Evolutionary conservation across 192 early-diverging fungal genomes (phyloP).

Genomic region (Geranomyces variabilis): DNA sequence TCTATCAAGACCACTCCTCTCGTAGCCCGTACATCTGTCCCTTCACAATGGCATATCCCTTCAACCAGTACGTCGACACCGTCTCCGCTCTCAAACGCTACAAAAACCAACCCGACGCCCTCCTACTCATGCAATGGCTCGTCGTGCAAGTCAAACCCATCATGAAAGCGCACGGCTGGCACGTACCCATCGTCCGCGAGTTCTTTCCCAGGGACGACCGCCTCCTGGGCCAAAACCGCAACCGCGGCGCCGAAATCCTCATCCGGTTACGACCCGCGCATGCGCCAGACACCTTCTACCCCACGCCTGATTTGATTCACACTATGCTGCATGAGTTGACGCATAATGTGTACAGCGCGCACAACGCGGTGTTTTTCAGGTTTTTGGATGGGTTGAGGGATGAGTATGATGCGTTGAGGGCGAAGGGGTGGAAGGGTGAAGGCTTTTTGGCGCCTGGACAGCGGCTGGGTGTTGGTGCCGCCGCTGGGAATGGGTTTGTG

Average conservation of each 20-base stretch:
- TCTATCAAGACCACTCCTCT: neutral
- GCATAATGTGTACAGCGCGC: constrained; percentile 60
- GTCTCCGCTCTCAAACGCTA: constrained; percentile 17
- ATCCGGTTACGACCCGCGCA: constrained; percentile 64
- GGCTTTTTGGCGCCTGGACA: constrained; percentile 58
- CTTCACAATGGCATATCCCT: neutral
- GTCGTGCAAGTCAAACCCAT: constrained; percentile 63
- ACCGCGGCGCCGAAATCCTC: constrained; percentile 66
- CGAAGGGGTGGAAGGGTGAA: constrained; percentile 57
- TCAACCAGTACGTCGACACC: constrained; percentile 2
- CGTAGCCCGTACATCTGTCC: neutral
- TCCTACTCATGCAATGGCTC: neutral
- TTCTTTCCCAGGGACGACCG: constrained; percentile 59
- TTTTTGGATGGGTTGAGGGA: constrained; percentile 56
- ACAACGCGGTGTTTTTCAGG: constrained; percentile 70
- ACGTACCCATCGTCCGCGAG: constrained; percentile 57
- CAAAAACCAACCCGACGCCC: neutral
- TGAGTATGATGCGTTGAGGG: constrained; percentile 62
- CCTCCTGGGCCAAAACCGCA: constrained; percentile 72
- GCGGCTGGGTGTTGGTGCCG: constrained; percentile 49
- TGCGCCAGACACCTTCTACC: constrained; percentile 59
- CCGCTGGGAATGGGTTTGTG: neutral
- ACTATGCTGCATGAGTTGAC: constrained; percentile 79
- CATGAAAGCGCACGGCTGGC: constrained; percentile 69
- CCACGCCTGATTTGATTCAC: constrained; percentile 66